Base-by-base conservation (phyloP, 2,329 filamentous ascomycete species). In the Scedosporium aurantiacum region DNA sequence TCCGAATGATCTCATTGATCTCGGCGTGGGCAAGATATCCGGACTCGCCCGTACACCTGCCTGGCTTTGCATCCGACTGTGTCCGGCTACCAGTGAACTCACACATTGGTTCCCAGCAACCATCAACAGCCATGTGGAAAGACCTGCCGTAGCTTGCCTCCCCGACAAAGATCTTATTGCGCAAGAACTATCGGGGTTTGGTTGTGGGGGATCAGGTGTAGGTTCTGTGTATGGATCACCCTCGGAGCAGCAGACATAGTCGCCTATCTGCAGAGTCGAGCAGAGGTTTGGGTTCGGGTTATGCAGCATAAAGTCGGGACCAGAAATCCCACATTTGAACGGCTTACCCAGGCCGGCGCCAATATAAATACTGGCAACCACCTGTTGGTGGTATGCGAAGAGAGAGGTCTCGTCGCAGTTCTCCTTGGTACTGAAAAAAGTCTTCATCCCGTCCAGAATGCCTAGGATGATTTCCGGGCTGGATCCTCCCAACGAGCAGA, bases 11-110 rank as follows among this genome's bases (percentile, higher is more conserved):
- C 18, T 71, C 65, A 4, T 66, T 27, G 57, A 73, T 73, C 62
- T 74, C 71, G 4, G 65, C 65, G 54, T 73, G 70, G 61, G 68
- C 64, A 43, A 75, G 68, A 58, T 73, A 73, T 8, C 72, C 71
- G n/a, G 66, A 61, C 2, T 69, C 72, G 5, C 65, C 61, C 0
- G 71, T 74, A 62, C 72, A 74, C 3, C 58, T 23, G 1, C 72
- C 72, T 2, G 65, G 61, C 5, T 63, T 64, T 3, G 72, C 72
- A 4, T 64, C 64, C 3, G 68, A 71, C 5, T 60, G 25, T 12
- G 65, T 62, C 37, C 47, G 16, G 2, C 41, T 56, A 18, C 69
- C 68, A 7, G 65, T 67, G 54, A 63, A 72, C 14, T 62, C 66
- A 61, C 69, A 72, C 16, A 62, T 64, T 3, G 62, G 62, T 1